These are phyloP conservation scores for Monosporozyma unispora DNA, from an alignment of 805 yeast species.

Conservation along the genomic window DNA sequence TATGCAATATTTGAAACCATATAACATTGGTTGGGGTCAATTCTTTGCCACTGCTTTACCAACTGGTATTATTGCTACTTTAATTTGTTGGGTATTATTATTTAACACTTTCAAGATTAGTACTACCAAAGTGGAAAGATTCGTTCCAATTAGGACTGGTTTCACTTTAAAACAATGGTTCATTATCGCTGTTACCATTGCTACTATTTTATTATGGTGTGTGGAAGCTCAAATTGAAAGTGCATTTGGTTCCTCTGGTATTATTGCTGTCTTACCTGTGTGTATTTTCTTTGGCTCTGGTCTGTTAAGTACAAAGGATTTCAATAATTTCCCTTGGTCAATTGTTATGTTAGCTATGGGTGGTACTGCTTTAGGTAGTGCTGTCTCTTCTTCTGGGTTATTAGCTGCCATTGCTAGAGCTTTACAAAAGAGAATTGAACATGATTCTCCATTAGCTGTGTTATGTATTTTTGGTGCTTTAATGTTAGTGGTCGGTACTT, in stretches of 20 bases:
- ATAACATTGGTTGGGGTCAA: slow-evolving; percentile 69
- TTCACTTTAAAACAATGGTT: slow-evolving; percentile 69
- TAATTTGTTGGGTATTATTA: slow-evolving; percentile 64
- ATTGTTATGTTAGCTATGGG: slow-evolving; percentile 96
- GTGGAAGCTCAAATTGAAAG: slow-evolving; percentile 62
- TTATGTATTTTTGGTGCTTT: slow-evolving; percentile 74
- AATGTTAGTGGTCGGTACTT: slow-evolving; percentile 81
- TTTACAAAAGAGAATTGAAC: slow-evolving; percentile 55
- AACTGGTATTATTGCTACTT: slow-evolving; percentile 51
- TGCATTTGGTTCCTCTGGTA: slow-evolving; percentile 85
- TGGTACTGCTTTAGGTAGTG: slow-evolving; percentile 88
- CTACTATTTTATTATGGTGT: slow-evolving; percentile 86
- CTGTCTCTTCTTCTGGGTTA: slow-evolving; percentile 86
- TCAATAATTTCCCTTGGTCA: slow-evolving; percentile 93
- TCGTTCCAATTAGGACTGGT: slow-evolving; percentile 47
- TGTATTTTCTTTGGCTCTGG: slow-evolving; percentile 88
- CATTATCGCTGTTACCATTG: slow-evolving; percentile 54
- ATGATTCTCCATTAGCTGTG: slow-evolving; percentile 59
- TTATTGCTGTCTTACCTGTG: slow-evolving; percentile 79
- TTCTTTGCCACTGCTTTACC: slow-evolving; percentile 91
- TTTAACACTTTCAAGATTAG: slow-evolving; percentile 46
- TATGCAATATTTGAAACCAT: slow-evolving; percentile 66
- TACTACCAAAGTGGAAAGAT: slow-evolving; percentile 38
- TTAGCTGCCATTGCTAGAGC: slow-evolving; percentile 66
- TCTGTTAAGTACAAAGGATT: slow-evolving; percentile 69